Evolutionary conservation across 208 protist genomes (phyloP).

Genomic region (Wallacemonas collosoma): DNA sequence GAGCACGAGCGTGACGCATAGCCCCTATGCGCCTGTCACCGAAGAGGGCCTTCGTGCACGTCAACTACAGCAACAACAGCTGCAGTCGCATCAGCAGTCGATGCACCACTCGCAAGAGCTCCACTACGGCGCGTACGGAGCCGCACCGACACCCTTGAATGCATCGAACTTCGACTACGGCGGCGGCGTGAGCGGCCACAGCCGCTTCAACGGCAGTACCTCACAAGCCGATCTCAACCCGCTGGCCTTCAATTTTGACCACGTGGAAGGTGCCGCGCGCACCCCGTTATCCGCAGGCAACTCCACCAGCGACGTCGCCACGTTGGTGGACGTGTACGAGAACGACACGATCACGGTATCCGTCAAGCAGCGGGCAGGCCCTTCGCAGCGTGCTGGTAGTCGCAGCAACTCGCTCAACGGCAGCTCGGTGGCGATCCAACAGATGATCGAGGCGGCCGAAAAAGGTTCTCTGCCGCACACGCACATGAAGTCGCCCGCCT

Average conservation of each 20-base stretch:
- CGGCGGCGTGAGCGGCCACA: conserved; percentile 20
- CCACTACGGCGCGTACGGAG: conserved; percentile 1
- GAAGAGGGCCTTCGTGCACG: conserved; percentile 10
- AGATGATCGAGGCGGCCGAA: not conserved
- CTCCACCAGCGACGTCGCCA: conserved; percentile 31
- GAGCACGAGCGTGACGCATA: conserved; percentile 30
- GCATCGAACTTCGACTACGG: conserved; percentile 17
- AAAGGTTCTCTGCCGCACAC: not conserved
- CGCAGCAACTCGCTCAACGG: conserved; percentile 6
- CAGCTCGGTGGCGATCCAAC: conserved; percentile 8
- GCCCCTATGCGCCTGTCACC: conserved; percentile 29
- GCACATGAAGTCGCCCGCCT: not conserved
- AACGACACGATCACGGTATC: conserved; percentile 36
- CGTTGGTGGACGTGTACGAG: conserved; percentile 18
- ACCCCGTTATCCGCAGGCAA: conserved; percentile 9
- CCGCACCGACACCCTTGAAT: not conserved
- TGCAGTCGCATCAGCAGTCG: conserved; percentile 1
- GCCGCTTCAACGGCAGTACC: conserved; percentile 39
- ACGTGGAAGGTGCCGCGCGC: not conserved
- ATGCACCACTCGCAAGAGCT: conserved; percentile 10
- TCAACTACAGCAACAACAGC: conserved; percentile 13
- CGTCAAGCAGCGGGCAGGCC: conserved; percentile 31
- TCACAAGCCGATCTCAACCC: conserved; percentile 30
- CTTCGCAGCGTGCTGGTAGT: not conserved
- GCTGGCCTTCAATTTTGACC: conserved; percentile 37